Evolutionary conservation across 75 land plant species (phyloP).

Genomic region (Pinus tabuliformis): DNA sequence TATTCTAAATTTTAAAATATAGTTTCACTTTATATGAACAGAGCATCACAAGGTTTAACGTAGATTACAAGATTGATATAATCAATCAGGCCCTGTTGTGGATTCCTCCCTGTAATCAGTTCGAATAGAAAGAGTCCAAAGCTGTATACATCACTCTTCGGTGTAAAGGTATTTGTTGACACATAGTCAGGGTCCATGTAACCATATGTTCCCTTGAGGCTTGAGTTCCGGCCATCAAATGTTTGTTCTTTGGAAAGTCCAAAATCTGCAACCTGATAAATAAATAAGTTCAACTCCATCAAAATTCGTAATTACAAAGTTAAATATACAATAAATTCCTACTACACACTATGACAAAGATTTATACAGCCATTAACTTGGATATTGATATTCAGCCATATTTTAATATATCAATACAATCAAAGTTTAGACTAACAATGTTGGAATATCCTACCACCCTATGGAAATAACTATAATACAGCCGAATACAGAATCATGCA

Average conservation of each 20-base stretch:
- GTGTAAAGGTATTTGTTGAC: constrained; percentile 74
- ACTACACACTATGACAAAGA: not conserved
- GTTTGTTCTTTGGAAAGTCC: constrained; percentile 88
- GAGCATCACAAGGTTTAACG: not conserved
- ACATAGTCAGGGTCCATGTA: constrained; percentile 93
- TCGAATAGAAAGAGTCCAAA: constrained; percentile 89
- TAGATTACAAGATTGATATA: constrained; percentile 74
- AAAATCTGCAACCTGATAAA: constrained; percentile 93
- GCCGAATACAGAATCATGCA: too few species aligned
- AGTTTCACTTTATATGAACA: not conserved
- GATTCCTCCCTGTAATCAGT: constrained; percentile 88
- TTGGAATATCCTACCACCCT: not conserved
- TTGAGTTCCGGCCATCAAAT: constrained; percentile 50
- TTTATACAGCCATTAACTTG: not conserved
- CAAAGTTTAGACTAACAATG: not conserved
- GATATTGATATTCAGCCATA: not conserved
- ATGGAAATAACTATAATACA: too few species aligned
- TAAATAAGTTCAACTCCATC: not conserved
- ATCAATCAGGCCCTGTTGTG: constrained; percentile 91
- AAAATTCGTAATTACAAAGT: not conserved
- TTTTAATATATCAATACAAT: not conserved
- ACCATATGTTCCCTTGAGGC: constrained; percentile 93
- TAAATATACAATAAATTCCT: not conserved
- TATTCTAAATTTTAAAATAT: not conserved
- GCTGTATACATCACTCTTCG: constrained; percentile 94